Evolutionary conservation across 2,329 filamentous ascomycete species (phyloP).

Genomic region (Paecilomyces formosus): DNA sequence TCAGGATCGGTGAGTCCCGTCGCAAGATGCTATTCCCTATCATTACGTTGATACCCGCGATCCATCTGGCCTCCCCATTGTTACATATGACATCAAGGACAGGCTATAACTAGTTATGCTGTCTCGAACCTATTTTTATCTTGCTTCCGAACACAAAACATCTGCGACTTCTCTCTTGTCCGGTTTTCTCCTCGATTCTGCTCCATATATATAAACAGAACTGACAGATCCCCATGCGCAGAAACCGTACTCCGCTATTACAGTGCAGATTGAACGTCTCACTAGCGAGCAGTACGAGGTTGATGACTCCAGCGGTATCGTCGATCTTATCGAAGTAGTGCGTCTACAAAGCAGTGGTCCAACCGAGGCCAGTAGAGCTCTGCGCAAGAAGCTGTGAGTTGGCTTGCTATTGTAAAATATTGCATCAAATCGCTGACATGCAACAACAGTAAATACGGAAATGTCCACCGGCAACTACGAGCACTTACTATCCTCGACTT

Average conservation of each 20-base stretch:
- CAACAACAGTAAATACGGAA: slow-evolving; percentile 72
- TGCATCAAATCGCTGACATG: slow-evolving; percentile 6
- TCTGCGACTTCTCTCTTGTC: not conserved
- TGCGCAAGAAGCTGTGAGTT: slow-evolving; percentile 83
- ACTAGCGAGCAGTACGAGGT: slow-evolving; percentile 85
- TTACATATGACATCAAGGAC: not conserved
- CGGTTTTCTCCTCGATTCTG: not conserved
- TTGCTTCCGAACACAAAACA: too few species aligned
- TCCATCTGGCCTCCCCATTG: not conserved
- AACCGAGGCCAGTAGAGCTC: slow-evolving; percentile 78
- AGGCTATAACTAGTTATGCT: not conserved
- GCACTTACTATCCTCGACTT: slow-evolving; percentile 85
- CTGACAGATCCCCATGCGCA: slow-evolving; percentile 27
- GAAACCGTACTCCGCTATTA: slow-evolving; percentile 90
- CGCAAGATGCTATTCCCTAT: not conserved
- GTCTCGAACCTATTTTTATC: not conserved
- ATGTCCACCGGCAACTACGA: slow-evolving; percentile 81
- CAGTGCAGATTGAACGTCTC: slow-evolving; percentile 82
- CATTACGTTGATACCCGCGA: not conserved
- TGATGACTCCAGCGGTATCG: slow-evolving; percentile 84
- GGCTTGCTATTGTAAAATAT: not conserved
- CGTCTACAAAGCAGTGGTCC: slow-evolving; percentile 81
- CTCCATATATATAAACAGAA: not conserved
- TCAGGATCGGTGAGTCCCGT: slow-evolving; percentile 21
- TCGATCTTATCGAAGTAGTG: slow-evolving; percentile 90